phyloP scores from a whole-genome alignment of 176 grass and related monocot genomes.

The Pharus latifolius region DNA sequence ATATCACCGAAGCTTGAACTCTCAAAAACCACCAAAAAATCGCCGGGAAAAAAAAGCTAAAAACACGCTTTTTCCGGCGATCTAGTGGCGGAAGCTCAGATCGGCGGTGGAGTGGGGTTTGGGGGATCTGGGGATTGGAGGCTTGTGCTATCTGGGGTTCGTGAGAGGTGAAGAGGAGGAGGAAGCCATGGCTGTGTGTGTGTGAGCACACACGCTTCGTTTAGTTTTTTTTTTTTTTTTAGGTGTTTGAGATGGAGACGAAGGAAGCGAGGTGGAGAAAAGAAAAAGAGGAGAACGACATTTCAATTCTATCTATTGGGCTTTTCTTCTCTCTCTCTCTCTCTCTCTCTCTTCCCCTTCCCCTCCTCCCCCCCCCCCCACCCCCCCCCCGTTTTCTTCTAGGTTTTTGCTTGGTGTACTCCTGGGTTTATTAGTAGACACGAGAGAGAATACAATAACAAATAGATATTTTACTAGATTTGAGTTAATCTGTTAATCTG shows the following conservation, averaged over 20 bases:
- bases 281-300: background rate
- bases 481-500: too few relatives aligned
- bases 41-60: background rate
- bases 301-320: background rate
- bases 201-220: slow-evolving; percentile 1
- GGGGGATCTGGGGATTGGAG: background rate
- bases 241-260: slow-evolving; percentile 9
- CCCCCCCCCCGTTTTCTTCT: background rate
- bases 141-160: slow-evolving; percentile 41
- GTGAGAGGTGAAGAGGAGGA: background rate
- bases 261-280: slow-evolving; percentile 11
- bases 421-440: too few relatives aligned
- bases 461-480: too few relatives aligned
- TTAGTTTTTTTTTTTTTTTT: slow-evolving; percentile 1
- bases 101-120: background rate
- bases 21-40: slow-evolving; percentile 5
- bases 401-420: background rate
- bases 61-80: slow-evolving; percentile 19
- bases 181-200: background rate
- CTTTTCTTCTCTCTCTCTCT: background rate
- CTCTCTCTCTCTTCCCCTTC: slow-evolving; percentile 1
- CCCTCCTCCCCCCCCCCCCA: background rate
- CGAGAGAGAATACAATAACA: too few relatives aligned
- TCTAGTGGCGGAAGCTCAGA: slow-evolving; percentile 16
- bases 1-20: slow-evolving; percentile 1